Evolutionary conservation across 2,329 filamentous ascomycete species (phyloP).

Genomic region (Plenodomus tracheiphilus): DNA sequence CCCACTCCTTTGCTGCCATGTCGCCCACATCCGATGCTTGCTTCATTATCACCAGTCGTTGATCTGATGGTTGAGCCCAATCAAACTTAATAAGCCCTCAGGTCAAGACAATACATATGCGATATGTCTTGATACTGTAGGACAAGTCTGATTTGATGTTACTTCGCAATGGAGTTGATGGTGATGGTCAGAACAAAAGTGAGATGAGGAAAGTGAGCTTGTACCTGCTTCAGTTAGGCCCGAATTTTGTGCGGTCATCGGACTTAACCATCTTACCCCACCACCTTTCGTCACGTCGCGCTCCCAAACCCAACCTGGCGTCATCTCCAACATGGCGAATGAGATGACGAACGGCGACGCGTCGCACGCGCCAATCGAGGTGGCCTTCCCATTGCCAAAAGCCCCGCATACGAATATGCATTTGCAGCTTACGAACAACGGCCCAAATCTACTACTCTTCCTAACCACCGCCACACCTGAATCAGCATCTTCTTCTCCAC

Average conservation of each 20-base stretch:
- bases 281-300: conserved; percentile 2
- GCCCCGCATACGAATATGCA: conserved; percentile 61
- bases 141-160: too few species aligned
- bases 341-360: conserved; percentile 13
- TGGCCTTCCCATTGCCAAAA: conserved; percentile 61
- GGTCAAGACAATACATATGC: too few species aligned
- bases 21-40: not conserved
- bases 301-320: not conserved
- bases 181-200: not conserved
- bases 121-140: too few species aligned
- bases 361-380: conserved; percentile 51
- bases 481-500: conserved; percentile 40
- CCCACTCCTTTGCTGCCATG: conserved; percentile 53
- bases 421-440: conserved; percentile 60
- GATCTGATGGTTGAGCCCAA: too few species aligned
- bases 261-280: not conserved
- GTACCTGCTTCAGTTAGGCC: too few species aligned
- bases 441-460: conserved; percentile 59
- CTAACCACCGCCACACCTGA: conserved; percentile 56
- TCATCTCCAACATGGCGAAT: conserved; percentile 21
- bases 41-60: not conserved
- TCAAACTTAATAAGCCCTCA: too few species aligned
- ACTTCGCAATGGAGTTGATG: not conserved
- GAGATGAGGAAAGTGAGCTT: not conserved
- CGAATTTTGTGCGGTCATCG: not conserved